These are phyloP conservation scores for Exophiala sideris DNA, from an alignment of 2,329 filamentous ascomycete species.

Conservation along the genomic window DNA sequence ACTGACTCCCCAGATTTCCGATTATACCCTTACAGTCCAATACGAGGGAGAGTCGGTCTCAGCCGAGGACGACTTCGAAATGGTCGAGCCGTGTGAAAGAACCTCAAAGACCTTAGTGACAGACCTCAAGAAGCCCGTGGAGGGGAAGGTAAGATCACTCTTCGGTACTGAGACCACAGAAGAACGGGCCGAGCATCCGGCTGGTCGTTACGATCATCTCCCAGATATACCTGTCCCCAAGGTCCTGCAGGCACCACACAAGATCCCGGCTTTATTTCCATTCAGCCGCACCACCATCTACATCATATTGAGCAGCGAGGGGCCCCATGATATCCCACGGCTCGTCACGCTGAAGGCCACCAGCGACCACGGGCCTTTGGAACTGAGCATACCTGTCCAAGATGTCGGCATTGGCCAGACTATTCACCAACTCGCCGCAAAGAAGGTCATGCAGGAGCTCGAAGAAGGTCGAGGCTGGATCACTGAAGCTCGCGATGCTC, in stretches of 20 bases:
- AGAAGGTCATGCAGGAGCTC: conserved; percentile 65
- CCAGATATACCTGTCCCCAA: conserved; percentile 53
- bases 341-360: conserved; percentile 59
- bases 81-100: conserved; percentile 51
- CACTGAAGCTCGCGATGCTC: conserved; percentile 46
- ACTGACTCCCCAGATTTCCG: conserved; percentile 61
- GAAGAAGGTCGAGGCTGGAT: conserved; percentile 70
- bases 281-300: conserved; percentile 66
- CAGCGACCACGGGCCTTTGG: conserved; percentile 56
- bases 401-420: conserved; percentile 49
- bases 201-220: conserved; percentile 47
- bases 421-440: conserved; percentile 68
- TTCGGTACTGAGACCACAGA: conserved; percentile 53
- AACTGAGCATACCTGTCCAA: conserved; percentile 62
- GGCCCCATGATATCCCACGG: conserved; percentile 46
- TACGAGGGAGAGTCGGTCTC: conserved; percentile 44
- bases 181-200: conserved; percentile 35
- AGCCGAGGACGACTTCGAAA: conserved; percentile 56
- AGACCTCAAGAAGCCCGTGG: conserved; percentile 15
- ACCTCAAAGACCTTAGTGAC: conserved; percentile 2
- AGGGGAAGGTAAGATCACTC: conserved; percentile 50
- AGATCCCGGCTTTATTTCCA: conserved; percentile 63
- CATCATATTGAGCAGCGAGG: conserved; percentile 57
- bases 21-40: conserved; percentile 63
- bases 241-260: conserved; percentile 61